Evolutionary conservation across 1,284 basidiomycete species (phyloP), one percentile per base, ranked within the genome.

Genomic region (Inonotus obliquus): DNA sequence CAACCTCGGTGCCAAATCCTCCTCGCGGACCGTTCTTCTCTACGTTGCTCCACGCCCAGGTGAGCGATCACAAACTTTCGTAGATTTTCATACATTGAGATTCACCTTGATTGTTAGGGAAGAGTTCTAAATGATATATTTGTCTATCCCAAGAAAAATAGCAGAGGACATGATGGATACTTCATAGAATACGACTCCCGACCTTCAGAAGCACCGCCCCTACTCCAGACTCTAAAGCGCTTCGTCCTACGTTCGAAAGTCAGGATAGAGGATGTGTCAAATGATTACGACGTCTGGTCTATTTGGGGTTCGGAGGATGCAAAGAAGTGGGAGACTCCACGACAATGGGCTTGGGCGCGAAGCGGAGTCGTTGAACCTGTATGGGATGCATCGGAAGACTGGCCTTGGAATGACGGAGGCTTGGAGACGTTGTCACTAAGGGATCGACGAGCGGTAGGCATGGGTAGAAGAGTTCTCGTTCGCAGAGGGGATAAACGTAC

Each of bases 221-320:
- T 96, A 39, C 71, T 87, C 21, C 72, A 81, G 23, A 77, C 89
- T 66, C 78, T 97, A 64, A 93, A 91, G 68, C 89, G 91, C 6
- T 94, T 94, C 75, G 84, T 96, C 60, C 81, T 99, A 1, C 86
- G 96, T 4, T 87, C 92, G 29, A 97, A 95, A 73, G 92, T 98
- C 39, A 89, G 87, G 70, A 75, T 98, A 44, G 79, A 82, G 54
- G 89, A 94, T 70, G 88, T 89, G 0, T 84, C 86, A 1, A 79
- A 84, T 2, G 81, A 91, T 66, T 94, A 86, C 75, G 84, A 89
- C 66, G 82, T 93, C 3, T 94, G 90, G 85, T 82, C 87, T 1
- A 80, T 87, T 1, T 98, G 94, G 92, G 86, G 86, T 1, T 79
- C 79, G 13, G 71, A 73, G 27, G 67, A 70, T 38, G 69, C 76